These are phyloP conservation scores for Seiridium unicorne DNA, from an alignment of 2,329 filamentous ascomycete species.

Conservation along the genomic window DNA sequence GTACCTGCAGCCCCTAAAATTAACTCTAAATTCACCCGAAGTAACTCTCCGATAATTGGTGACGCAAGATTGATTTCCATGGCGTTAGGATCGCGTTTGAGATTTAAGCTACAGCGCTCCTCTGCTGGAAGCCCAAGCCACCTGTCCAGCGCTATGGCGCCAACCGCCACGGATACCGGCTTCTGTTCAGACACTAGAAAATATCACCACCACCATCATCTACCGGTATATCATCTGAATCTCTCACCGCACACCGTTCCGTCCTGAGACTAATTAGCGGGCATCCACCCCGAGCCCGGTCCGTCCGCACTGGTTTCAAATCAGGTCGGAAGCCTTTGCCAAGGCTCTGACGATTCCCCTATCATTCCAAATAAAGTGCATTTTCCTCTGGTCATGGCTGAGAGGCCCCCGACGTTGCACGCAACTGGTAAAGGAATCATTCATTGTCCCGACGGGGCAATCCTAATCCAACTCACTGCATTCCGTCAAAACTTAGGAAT, in stretches of 20 bases:
- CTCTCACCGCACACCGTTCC: neutral
- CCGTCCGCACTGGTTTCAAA: neutral
- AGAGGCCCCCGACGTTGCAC: no score
- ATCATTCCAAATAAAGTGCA: no score
- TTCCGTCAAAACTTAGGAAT: no score
- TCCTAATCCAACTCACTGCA: no score
- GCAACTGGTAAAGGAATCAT: no score
- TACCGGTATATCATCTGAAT: neutral
- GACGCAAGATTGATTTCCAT: neutral
- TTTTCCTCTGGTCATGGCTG: no score
- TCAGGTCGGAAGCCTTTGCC: neutral
- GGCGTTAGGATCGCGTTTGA: neutral
- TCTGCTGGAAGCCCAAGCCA: neutral
- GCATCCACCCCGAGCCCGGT: neutral
- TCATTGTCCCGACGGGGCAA: no score
- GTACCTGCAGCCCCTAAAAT: constrained; percentile 1
- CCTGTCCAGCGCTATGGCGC: neutral
- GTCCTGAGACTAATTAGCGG: neutral
- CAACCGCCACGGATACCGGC: neutral
- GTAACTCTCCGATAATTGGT: neutral
- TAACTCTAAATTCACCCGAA: constrained; percentile 1
- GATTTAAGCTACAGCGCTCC: neutral
- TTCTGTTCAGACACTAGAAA: neutral
- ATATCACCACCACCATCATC: neutral
- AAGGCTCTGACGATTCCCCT: neutral